phyloP scores from a whole-genome alignment of 345 rosid genomes.

The Hirschfeldia incana region DNA sequence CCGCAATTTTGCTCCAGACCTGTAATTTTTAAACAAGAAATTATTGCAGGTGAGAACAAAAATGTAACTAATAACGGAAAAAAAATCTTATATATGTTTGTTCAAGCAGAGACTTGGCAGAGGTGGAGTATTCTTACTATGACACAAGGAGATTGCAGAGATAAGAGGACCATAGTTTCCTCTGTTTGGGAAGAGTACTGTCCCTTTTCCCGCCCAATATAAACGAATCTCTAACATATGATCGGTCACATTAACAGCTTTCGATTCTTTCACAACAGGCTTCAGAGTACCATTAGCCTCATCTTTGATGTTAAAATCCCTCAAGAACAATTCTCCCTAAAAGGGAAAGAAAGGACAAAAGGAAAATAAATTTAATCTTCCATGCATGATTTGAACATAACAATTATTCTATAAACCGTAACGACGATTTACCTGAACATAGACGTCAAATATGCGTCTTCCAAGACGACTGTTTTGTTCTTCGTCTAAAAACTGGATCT shows the following conservation, averaged over 20 bases:
- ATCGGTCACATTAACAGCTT: conserved; percentile 33
- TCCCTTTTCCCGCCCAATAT: conserved; percentile 60
- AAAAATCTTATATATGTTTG: not conserved
- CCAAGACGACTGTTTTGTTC: conserved; percentile 43
- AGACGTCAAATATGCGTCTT: conserved; percentile 59
- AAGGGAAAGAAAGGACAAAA: not conserved
- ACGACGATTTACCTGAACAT: conserved; percentile 45
- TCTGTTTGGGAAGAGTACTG: conserved; percentile 41
- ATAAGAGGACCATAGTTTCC: conserved; percentile 64
- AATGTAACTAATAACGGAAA: not conserved
- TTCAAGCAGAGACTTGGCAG: not conserved
- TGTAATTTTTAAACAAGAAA: not conserved
- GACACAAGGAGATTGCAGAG: conserved; percentile 60
- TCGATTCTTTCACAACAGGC: conserved; percentile 4
- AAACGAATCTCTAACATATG: conserved; percentile 51
- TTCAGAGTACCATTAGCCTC: conserved; percentile 44
- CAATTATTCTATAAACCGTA: not conserved
- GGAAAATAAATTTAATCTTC: not conserved
- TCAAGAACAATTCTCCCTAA: conserved; percentile 26
- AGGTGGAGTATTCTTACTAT: conserved; percentile 32
- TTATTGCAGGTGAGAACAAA: not conserved
- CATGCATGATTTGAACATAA: not conserved
- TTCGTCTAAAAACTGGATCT: conserved; percentile 52
- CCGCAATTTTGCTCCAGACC: conserved; percentile 23
- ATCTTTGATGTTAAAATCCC: conserved; percentile 53